Evolutionary conservation across 768 basidiomycete species (phyloP).

Genomic region (Lentinula guzmanii): DNA sequence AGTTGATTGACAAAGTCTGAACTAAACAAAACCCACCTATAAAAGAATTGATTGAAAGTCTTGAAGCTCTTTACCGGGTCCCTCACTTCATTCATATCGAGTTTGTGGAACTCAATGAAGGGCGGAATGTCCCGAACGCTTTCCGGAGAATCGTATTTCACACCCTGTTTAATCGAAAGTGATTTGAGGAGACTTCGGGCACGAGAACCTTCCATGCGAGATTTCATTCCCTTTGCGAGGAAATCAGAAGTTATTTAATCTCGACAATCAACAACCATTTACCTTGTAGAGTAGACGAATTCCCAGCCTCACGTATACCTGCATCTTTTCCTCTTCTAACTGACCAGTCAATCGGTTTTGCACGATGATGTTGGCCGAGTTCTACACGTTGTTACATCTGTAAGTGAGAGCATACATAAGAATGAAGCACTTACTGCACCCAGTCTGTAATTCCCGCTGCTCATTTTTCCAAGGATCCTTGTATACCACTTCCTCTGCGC

Average conservation of each 20-base stretch:
- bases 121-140: conserved; percentile 78
- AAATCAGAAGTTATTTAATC: background rate
- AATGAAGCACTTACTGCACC: conserved; percentile 64
- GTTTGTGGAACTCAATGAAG: conserved; percentile 87
- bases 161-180: conserved; percentile 87
- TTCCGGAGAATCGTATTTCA: conserved; percentile 85
- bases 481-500: conserved; percentile 98
- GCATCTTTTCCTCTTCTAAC: conserved; percentile 98
- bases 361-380: conserved; percentile 97
- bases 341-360: conserved; percentile 91
- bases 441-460: conserved; percentile 80
- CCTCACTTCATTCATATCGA: conserved; percentile 76
- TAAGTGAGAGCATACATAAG: background rate
- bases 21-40: conserved; percentile 35
- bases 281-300: conserved; percentile 90
- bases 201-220: conserved; percentile 72
- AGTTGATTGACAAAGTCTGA: conserved; percentile 1
- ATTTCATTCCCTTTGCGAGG: conserved; percentile 61
- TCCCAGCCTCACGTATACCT: conserved; percentile 85
- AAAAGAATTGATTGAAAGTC: conserved; percentile 93
- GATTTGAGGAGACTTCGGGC: conserved; percentile 83
- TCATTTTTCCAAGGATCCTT: conserved; percentile 81
- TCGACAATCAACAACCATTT: conserved; percentile 5
- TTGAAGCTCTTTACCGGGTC: conserved; percentile 84
- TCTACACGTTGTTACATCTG: conserved; percentile 35